phyloP scores from a whole-genome alignment of 768 basidiomycete species.

The Termitomyces sp. region DNA sequence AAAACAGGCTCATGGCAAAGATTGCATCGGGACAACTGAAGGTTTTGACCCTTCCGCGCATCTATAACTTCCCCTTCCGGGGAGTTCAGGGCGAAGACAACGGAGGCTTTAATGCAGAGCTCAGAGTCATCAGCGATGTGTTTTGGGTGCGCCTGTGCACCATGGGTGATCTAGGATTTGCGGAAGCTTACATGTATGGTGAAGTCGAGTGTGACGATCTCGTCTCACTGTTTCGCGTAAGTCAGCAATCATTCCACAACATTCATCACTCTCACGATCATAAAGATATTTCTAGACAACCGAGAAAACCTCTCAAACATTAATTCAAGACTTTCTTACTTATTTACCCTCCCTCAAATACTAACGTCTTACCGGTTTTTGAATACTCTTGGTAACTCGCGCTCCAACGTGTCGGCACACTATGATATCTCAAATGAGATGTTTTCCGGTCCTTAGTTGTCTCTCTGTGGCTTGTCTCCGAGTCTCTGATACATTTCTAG shows the following conservation, averaged over 20 bases:
- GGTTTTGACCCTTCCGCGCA: background rate
- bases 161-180: constrained; percentile 67
- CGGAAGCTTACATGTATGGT: constrained; percentile 76
- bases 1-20: background rate
- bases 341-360: background rate
- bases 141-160: constrained; percentile 57
- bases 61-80: background rate
- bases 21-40: background rate
- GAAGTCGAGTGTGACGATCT: constrained; percentile 67
- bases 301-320: background rate
- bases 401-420: constrained; percentile 68
- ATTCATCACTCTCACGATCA: background rate
- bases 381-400: constrained; percentile 59
- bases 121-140: constrained; percentile 33
- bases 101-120: background rate
- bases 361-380: constrained; percentile 44
- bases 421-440: constrained; percentile 78
- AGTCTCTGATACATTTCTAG: background rate
- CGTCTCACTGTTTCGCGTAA: constrained; percentile 56
- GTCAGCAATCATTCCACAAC: constrained; percentile 31
- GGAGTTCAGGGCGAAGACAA: background rate
- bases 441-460: constrained; percentile 57
- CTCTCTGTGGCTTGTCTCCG: constrained; percentile 13
- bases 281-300: background rate
- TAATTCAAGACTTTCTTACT: background rate